Evolutionary conservation across 2,329 filamentous ascomycete species (phyloP).

Genomic region (Fusarium torulosum): DNA sequence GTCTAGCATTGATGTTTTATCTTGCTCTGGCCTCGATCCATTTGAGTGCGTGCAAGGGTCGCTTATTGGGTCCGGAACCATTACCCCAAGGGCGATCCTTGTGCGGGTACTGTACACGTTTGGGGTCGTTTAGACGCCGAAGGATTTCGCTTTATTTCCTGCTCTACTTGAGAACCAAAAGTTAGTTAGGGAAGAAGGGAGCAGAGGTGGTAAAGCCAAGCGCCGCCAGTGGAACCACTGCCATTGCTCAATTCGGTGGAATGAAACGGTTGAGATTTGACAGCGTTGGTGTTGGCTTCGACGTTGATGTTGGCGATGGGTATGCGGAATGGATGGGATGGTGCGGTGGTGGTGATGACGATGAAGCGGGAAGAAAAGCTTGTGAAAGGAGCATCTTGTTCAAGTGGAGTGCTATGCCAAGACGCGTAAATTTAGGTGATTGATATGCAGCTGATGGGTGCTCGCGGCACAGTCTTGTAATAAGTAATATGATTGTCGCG

Average conservation of each 20-base stretch:
- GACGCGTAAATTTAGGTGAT: slow-evolving; percentile 21
- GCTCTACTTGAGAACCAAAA: slow-evolving; percentile 9
- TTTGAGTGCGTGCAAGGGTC: slow-evolving; percentile 18
- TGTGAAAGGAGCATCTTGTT: slow-evolving; percentile 14
- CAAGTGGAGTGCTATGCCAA: slow-evolving; percentile 21
- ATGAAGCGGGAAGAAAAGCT: slow-evolving; percentile 20
- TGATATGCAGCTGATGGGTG: slow-evolving; percentile 40
- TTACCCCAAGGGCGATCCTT: slow-evolving; percentile 37
- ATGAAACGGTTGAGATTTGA: background rate
- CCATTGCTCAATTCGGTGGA: slow-evolving; percentile 13
- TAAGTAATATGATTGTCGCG: slow-evolving; percentile 28
- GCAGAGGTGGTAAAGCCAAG: background rate
- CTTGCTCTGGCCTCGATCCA: slow-evolving; percentile 20
- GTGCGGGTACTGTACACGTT: slow-evolving; percentile 37
- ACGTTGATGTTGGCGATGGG: slow-evolving; percentile 6
- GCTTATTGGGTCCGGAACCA: slow-evolving; percentile 34
- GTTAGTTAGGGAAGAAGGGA: background rate
- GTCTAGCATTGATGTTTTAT: slow-evolving; percentile 21
- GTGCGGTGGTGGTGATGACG: slow-evolving; percentile 10
- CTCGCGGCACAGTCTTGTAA: slow-evolving; percentile 34
- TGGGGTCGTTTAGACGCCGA: slow-evolving; percentile 20
- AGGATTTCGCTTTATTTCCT: slow-evolving; percentile 15
- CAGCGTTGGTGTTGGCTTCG: slow-evolving; percentile 1
- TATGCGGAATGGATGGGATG: background rate
- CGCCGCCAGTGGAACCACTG: slow-evolving; percentile 18